These are phyloP conservation scores for Nakazawaea anatomiae DNA, from an alignment of 805 yeast species.

Conservation along the genomic window DNA sequence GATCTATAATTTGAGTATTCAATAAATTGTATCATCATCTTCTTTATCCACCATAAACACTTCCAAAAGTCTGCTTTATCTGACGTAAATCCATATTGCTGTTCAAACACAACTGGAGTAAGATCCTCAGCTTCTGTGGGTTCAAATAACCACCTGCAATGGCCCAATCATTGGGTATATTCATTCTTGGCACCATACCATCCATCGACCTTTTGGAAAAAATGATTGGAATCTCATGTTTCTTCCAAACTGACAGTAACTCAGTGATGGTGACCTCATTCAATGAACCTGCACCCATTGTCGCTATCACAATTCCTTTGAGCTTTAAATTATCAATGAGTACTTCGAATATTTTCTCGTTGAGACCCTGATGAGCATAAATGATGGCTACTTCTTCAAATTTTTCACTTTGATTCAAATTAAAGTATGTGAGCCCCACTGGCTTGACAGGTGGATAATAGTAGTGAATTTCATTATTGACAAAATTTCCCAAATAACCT, in stretches of 20 bases:
- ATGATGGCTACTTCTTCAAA: slow-evolving; percentile 45
- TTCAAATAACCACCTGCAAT: slow-evolving; percentile 62
- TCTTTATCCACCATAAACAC: slow-evolving; percentile 47
- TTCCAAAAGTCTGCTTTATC: slow-evolving; percentile 39
- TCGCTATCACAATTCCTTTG: slow-evolving; percentile 57
- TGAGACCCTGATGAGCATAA: slow-evolving; percentile 58
- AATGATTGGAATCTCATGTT: slow-evolving; percentile 44
- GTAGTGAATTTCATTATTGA: slow-evolving; percentile 58
- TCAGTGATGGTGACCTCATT: slow-evolving; percentile 40
- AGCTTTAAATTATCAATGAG: slow-evolving; percentile 38
- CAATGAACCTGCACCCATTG: slow-evolving; percentile 69
- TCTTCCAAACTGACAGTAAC: slow-evolving; percentile 31
- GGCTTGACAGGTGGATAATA: slow-evolving; percentile 52
- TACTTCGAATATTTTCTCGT: slow-evolving; percentile 39
- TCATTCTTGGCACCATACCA: slow-evolving; percentile 60
- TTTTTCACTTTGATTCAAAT: slow-evolving; percentile 25
- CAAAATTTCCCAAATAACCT: slow-evolving; percentile 67
- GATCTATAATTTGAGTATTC: too few relatives aligned
- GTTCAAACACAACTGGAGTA: slow-evolving; percentile 50
- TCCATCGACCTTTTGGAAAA: slow-evolving; percentile 66
- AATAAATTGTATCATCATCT: neutral
- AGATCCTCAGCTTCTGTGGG: slow-evolving; percentile 58
- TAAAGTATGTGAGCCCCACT: slow-evolving; percentile 43
- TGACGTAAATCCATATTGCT: slow-evolving; percentile 31
- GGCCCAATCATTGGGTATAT: slow-evolving; percentile 33